phyloP scores from a whole-genome alignment of 768 basidiomycete species.

The Amylocystis lapponica region DNA sequence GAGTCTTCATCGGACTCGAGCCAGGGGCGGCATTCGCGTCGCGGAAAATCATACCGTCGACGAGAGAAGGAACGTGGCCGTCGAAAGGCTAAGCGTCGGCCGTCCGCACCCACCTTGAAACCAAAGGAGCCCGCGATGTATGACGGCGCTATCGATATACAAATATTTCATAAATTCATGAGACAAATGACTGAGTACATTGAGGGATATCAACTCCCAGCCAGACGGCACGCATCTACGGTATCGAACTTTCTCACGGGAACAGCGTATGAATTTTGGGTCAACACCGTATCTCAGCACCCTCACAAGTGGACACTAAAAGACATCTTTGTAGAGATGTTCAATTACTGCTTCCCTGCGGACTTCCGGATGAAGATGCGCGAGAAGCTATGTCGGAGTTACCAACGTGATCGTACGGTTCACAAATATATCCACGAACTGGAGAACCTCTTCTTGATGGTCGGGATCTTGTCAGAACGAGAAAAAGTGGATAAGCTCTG shows the following conservation, averaged over 20 bases:
- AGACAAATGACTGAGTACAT: slow-evolving; percentile 3
- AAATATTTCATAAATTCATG: slow-evolving; percentile 7
- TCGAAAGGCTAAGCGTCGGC: background rate
- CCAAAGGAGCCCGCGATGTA: slow-evolving; percentile 5
- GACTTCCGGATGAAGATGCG: slow-evolving; percentile 8
- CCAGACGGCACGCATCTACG: background rate
- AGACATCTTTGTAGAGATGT: slow-evolving; percentile 8
- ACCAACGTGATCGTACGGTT: slow-evolving; percentile 3
- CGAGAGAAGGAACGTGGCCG: background rate
- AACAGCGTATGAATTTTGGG: slow-evolving; percentile 17
- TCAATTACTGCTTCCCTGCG: slow-evolving; percentile 14
- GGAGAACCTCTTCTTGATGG: slow-evolving; percentile 5
- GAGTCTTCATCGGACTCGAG: background rate
- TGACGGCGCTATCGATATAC: slow-evolving; percentile 2
- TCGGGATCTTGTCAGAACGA: background rate
- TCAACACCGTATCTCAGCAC: slow-evolving; percentile 10
- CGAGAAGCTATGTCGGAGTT: background rate
- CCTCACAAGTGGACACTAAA: slow-evolving; percentile 10
- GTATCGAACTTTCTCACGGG: slow-evolving; percentile 9
- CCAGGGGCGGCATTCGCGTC: background rate
- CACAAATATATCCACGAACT: slow-evolving; percentile 8
- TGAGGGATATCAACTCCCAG: background rate
- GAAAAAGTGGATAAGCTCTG: background rate
- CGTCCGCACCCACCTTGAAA: slow-evolving; percentile 1
- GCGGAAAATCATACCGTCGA: background rate